phyloP scores from a whole-genome alignment of 805 yeast genomes.

The Komagataella phaffii region DNA sequence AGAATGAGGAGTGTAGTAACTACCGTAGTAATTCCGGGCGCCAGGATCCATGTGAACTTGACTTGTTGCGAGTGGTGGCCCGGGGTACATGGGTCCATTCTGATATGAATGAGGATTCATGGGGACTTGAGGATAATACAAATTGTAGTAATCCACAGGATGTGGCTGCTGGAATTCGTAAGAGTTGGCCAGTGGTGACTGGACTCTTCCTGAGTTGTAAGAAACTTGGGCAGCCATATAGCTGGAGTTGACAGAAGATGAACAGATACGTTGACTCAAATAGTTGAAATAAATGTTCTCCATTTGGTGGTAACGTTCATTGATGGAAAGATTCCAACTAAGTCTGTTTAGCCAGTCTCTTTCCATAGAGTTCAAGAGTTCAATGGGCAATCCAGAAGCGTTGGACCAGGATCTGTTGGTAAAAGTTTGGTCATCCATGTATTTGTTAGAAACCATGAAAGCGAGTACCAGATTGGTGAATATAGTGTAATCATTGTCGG shows the following conservation, averaged over 20 bases:
- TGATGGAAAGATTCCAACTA: slow-evolving; percentile 16
- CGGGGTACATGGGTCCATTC: background rate
- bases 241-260: background rate
- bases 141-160: background rate
- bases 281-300: background rate
- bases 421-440: slow-evolving; percentile 93
- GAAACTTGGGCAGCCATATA: background rate
- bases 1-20: background rate
- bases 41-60: background rate
- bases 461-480: slow-evolving; percentile 52
- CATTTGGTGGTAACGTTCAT: background rate
- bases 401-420: slow-evolving; percentile 92
- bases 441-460: slow-evolving; percentile 79
- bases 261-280: background rate
- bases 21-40: background rate
- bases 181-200: background rate
- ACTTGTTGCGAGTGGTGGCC: background rate
- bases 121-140: background rate
- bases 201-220: background rate
- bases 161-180: background rate
- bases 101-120: background rate
- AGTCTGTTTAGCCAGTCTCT: slow-evolving; percentile 27
- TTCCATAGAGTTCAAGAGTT: slow-evolving; percentile 53
- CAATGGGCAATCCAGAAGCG: slow-evolving; percentile 72
- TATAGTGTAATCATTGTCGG: slow-evolving; percentile 21